Base-by-base conservation (phyloP, 441 rosid genomes). In the Arabidopsis hybrid region DNA sequence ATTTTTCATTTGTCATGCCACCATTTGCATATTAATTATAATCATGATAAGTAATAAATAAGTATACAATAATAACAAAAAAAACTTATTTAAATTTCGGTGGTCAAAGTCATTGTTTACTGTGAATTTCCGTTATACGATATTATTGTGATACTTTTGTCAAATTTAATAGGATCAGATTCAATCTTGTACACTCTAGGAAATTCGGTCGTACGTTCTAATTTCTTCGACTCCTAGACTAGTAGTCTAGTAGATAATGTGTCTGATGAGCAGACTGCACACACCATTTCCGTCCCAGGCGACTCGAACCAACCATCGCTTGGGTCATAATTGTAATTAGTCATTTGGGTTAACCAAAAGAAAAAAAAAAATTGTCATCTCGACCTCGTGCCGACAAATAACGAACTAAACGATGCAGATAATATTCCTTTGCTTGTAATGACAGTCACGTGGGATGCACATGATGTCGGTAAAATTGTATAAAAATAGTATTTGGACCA, bases 391-490 rank as follows among this genome's bases (percentile, higher is more conserved):
- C 66, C 75, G 67, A 70, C 62, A 76, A 58, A 18, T 47, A 71
- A 71, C 70, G 72, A 71, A 71, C 39, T 55, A 56, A 56, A 69
- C 46, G 71, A 69, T 57, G 45, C 17, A 18, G 29, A 21, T 60
- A 21, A 59, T 14, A 69, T 47, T 55, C 32, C 38, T 69, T 58
- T 42, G 40, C 55, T 17, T 57, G 71, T 68, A 34, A 63, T 70
- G 83, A 77, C 85, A 80, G 82, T 83, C 89, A 81, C 87, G 77
- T 72, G 66, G 18, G 67, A 49, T 78, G 83, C 65, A 55, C 75
- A 65, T 46, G 72, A 65, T 65, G 72, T 65, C 66, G 65, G 72
- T 65, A 59, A 71, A 21, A 31, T n/a, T 52, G 50, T 56, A 76
- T 53, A 39, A 71, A 71, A 69, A 17, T 36, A 62, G 8, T 38